Evolutionary conservation across 1,284 basidiomycete genomes (phyloP), one percentile per base, ranked within the genome.

Genomic region (Vanrija sp.): DNA sequence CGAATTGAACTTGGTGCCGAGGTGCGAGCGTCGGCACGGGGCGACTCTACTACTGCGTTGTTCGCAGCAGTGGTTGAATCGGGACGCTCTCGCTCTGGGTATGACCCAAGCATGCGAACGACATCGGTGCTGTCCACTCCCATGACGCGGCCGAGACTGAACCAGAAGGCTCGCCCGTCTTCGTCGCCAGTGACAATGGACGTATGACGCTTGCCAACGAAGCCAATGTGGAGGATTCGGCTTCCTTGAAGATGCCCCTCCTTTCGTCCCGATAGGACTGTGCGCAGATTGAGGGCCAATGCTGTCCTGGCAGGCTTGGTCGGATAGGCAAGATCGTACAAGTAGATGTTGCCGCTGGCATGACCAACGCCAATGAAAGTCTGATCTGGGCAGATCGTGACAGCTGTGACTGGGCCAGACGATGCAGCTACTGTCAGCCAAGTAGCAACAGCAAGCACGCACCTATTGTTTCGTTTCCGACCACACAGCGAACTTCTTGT

Each of bases 101-200:
- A 97, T 67, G 87, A 88, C 0, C 96, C 96, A 5, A 98, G 82
- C 58, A 99, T 90, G 15, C 96, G 86, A 38, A 98, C 83, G 12
- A 91, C 92, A 72, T 99, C 96, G 43, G 89, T 88, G 9, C 93
- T 94, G 52, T 96, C 92, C 15, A 99, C 88, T 60, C 97, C 97
- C 18, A 98, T 81, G 7, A 98, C 88, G 68, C 91, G 94, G 18
- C 96, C 94, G 3, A 99, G 80, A 51, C 88, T 91, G 75, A 98
- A 95, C 74, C 92, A 98, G 77, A 99, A 98, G 0, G 91, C 89
- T 5, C 98, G 81, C 0, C 96, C 96, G 59, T 84, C 80, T 57
- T 94, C 89, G 72, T 98, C 96, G 1, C 91, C 90, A 10, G 88
- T 89, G 38, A 98, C 85, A 49, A 98, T 84, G 3, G 92, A 93